phyloP scores from a whole-genome alignment of 495 filamentous ascomycete genomes.

The Thermothielavioides terrestris region DNA sequence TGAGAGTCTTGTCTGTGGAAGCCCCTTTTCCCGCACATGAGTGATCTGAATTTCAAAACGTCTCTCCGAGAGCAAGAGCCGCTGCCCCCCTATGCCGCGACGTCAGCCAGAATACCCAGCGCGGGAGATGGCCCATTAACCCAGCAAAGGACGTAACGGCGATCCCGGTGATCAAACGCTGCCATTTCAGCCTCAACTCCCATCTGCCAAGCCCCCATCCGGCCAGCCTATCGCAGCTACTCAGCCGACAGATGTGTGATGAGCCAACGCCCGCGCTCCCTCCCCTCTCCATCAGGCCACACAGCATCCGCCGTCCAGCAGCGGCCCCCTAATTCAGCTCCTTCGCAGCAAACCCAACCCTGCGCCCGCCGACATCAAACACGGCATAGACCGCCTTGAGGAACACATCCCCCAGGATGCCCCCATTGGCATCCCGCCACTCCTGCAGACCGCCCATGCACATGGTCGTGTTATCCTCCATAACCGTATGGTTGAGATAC shows the following conservation, averaged over 20 bases:
- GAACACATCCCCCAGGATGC: constrained; percentile 66
- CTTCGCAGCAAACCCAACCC: constrained; percentile 58
- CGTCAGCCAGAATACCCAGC: not conserved
- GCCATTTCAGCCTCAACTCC: not conserved
- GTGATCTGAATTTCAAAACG: no score
- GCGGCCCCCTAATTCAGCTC: not conserved
- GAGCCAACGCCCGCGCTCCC: not conserved
- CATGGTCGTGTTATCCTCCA: constrained; percentile 35
- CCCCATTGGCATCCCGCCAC: constrained; percentile 45
- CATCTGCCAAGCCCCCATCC: not conserved
- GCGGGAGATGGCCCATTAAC: not conserved
- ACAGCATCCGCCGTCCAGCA: no score
- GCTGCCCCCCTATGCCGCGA: not conserved
- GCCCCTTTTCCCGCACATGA: no score
- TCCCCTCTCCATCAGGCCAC: not conserved
- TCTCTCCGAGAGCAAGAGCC: not conserved
- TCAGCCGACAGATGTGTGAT: no score
- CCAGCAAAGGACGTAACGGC: no score
- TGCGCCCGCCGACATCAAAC: constrained; percentile 59
- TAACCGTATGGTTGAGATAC: constrained; percentile 55
- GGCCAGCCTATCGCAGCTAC: not conserved
- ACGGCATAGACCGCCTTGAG: constrained; percentile 67
- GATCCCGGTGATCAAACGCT: not conserved
- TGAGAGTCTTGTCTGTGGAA: no score
- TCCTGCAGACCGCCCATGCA: constrained; percentile 68